phyloP scores from a whole-genome alignment of 352 stramenopile genomes.

The Hyaloperonospora brassicae region DNA sequence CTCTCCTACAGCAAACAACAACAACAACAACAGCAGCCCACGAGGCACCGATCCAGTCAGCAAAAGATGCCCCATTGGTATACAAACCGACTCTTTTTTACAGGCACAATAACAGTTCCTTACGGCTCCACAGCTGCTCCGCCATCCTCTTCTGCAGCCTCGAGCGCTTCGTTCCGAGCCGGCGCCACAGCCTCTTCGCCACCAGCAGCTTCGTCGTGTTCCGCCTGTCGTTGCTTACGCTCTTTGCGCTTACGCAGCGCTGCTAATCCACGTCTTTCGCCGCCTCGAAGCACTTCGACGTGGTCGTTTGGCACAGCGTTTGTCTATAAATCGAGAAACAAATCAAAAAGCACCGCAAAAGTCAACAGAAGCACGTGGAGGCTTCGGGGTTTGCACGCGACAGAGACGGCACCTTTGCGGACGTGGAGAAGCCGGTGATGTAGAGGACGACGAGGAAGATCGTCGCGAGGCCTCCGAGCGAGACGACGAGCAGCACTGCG shows the following conservation, averaged over 20 bases:
- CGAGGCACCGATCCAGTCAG: background rate
- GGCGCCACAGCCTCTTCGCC: conserved; percentile 9
- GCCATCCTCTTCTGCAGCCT: conserved; percentile 8
- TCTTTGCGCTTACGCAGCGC: conserved; percentile 61
- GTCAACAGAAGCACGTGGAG: no score
- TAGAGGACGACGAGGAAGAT: no score
- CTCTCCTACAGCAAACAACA: conserved; percentile 15
- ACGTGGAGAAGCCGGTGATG: no score
- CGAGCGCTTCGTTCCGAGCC: conserved; percentile 12
- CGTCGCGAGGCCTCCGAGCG: no score
- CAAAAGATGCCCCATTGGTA: background rate
- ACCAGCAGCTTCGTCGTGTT: conserved; percentile 14
- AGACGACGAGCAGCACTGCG: no score
- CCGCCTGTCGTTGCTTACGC: conserved; percentile 34
- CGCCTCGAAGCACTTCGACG: no score
- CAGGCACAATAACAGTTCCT: conserved; percentile 2
- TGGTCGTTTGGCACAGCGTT: no score
- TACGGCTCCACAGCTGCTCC: conserved; percentile 39
- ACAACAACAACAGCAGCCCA: background rate
- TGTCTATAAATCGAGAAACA: no score
- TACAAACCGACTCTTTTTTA: background rate
- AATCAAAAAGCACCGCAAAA: no score
- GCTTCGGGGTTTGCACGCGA: no score
- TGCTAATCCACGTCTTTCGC: conserved; percentile 25
- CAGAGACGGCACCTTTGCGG: no score